Conservation (phyloP, 1,139 yeast genomes). For the Saccharomyces pastorianus region DNA sequence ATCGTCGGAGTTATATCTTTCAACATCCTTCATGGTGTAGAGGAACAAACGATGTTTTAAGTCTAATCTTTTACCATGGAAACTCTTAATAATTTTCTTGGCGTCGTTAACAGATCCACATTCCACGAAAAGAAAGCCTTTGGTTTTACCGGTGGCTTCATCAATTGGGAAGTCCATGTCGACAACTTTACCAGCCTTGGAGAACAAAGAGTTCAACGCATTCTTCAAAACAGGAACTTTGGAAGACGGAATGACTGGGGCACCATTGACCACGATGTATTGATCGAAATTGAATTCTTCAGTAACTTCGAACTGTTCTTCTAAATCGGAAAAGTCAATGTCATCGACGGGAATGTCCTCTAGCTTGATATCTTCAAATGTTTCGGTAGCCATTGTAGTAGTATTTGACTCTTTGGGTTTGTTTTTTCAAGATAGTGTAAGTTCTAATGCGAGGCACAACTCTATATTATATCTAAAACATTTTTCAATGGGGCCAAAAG, state of each 20-base stretch:
- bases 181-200: constrained; percentile 48
- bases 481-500: neutral
- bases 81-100: constrained; percentile 66
- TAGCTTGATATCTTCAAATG: constrained; percentile 26
- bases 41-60: constrained; percentile 84
- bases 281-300: constrained; percentile 60
- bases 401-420: no score
- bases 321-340: constrained; percentile 83
- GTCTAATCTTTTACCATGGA: constrained; percentile 87
- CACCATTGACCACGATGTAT: constrained; percentile 86
- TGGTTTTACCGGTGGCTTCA: constrained; percentile 63
- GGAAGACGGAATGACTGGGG: constrained; percentile 88
- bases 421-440: neutral
- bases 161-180: constrained; percentile 67
- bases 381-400: constrained; percentile 11
- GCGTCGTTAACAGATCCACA: constrained; percentile 64
- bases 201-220: constrained; percentile 74
- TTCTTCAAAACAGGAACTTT: constrained; percentile 79
- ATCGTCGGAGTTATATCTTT: constrained; percentile 66
- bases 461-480: neutral
- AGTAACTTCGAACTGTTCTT: constrained; percentile 56
- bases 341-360: constrained; percentile 50
- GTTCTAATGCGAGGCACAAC: neutral
- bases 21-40: constrained; percentile 78
- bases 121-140: constrained; percentile 85